Conservation (phyloP, 345 rosid genomes). For the Iberis pinnata region DNA sequence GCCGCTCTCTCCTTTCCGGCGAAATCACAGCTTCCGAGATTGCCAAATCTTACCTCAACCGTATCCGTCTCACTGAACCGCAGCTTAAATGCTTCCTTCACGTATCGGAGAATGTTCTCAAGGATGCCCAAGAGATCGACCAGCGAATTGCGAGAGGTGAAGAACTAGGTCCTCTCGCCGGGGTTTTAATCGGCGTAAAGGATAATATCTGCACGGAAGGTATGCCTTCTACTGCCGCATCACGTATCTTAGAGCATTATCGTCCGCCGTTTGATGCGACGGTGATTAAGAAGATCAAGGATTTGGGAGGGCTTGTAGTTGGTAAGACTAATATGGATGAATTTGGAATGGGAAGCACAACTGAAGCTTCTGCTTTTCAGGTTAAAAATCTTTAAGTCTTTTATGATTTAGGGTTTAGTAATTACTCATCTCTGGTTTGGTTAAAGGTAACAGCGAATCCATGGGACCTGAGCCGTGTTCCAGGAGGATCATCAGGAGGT, state of each 20-base stretch:
- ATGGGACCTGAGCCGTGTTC: conserved; percentile 85
- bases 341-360: conserved; percentile 91
- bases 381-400: too few species aligned
- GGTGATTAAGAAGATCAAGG: conserved; percentile 56
- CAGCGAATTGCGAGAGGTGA: conserved; percentile 43
- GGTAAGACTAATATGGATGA: conserved; percentile 95
- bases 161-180: conserved; percentile 67
- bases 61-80: conserved; percentile 64
- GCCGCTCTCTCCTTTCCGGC: conserved; percentile 69
- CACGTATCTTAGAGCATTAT: conserved; percentile 63
- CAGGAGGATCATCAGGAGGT: conserved; percentile 96
- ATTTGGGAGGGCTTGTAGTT: conserved; percentile 61
- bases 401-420: conserved; percentile 4
- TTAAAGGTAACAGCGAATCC: conserved; percentile 80
- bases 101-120: conserved; percentile 44
- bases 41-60: conserved; percentile 61
- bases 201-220: conserved; percentile 81
- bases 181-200: conserved; percentile 70
- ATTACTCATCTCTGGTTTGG: conserved; percentile 30
- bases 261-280: conserved; percentile 80
- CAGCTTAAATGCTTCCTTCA: conserved; percentile 74
- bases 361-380: conserved; percentile 83
- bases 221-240: conserved; percentile 87
- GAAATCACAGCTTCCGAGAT: conserved; percentile 52
- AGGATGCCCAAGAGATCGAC: conserved; percentile 51